These are phyloP conservation scores for Periconia macrospinosa DNA, from an alignment of 2,329 filamentous ascomycete genomes.

Conservation along the genomic window DNA sequence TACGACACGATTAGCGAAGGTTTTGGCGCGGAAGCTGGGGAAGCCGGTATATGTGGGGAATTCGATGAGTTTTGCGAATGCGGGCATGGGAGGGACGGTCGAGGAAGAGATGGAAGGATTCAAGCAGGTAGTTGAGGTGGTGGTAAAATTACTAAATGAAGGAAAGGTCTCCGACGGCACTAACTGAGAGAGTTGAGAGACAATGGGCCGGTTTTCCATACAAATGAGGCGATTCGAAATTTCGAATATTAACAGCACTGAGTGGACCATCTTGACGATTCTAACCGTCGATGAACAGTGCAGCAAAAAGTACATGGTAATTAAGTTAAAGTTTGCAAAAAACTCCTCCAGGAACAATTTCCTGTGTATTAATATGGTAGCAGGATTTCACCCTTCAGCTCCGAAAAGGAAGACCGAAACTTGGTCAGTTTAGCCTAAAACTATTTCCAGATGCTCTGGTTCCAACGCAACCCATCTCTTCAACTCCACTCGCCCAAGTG, in stretches of 20 bases:
- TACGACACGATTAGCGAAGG: slow-evolving; percentile 78
- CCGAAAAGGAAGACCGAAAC: too few species aligned
- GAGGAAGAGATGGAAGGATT: slow-evolving; percentile 96
- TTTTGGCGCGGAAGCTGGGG: slow-evolving; percentile 72
- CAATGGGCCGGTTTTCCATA: too few species aligned
- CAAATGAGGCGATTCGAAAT: too few species aligned
- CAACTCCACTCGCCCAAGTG: neutral
- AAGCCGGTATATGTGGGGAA: slow-evolving; percentile 89
- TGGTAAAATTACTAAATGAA: slow-evolving; percentile 57
- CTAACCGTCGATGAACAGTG: too few species aligned
- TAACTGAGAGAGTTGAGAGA: too few species aligned
- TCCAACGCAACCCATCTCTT: neutral
- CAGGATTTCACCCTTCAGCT: too few species aligned
- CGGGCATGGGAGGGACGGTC: slow-evolving; percentile 75
- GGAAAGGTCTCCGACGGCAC: neutral
- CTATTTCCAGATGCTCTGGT: neutral
- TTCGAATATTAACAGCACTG: too few species aligned
- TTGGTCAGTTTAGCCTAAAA: neutral
- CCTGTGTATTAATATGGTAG: too few species aligned
- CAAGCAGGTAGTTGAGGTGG: slow-evolving; percentile 70
- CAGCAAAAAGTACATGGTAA: too few species aligned
- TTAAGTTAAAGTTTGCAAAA: too few species aligned
- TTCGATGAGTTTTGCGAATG: slow-evolving; percentile 75
- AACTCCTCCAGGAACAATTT: too few species aligned
- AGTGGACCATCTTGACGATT: too few species aligned